Conservation (phyloP, 2,329 filamentous ascomycete species). For the Incumbomyces delicatus region DNA sequence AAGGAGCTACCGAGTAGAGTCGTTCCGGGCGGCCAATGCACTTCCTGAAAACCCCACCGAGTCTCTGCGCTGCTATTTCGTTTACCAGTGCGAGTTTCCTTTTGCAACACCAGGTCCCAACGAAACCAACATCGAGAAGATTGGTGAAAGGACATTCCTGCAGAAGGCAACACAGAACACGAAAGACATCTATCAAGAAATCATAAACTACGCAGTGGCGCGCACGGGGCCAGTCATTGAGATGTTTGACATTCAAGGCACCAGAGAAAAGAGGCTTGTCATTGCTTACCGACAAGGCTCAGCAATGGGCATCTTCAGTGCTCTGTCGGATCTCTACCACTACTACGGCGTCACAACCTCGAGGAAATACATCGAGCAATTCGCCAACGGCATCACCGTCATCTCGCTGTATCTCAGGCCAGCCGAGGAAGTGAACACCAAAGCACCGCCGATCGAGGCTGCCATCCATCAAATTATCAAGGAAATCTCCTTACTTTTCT, state of each 20-base stretch:
- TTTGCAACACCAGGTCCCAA: slow-evolving; percentile 60
- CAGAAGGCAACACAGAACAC: slow-evolving; percentile 95
- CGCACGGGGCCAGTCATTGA: slow-evolving; percentile 93
- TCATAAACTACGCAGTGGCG: slow-evolving; percentile 74
- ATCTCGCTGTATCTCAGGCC: slow-evolving; percentile 92
- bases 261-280: slow-evolving; percentile 84
- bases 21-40: slow-evolving; percentile 81
- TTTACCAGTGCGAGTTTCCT: slow-evolving; percentile 90
- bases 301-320: slow-evolving; percentile 86
- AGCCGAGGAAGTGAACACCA: slow-evolving; percentile 46
- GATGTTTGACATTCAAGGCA: slow-evolving; percentile 89
- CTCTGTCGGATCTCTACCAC: slow-evolving; percentile 91
- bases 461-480: slow-evolving; percentile 99
- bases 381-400: slow-evolving; percentile 95
- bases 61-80: slow-evolving; percentile 92
- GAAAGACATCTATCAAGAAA: slow-evolving; percentile 88
- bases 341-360: slow-evolving; percentile 97
- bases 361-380: slow-evolving; percentile 96
- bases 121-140: slow-evolving; percentile 82
- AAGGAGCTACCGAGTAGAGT: slow-evolving; percentile 86
- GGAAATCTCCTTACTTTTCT: slow-evolving; percentile 94
- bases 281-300: slow-evolving; percentile 91
- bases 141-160: slow-evolving; percentile 87
- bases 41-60: slow-evolving; percentile 66
- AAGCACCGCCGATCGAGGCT: slow-evolving; percentile 73